phyloP scores from a whole-genome alignment of 805 yeast species.

The Candida mattraensis region DNA sequence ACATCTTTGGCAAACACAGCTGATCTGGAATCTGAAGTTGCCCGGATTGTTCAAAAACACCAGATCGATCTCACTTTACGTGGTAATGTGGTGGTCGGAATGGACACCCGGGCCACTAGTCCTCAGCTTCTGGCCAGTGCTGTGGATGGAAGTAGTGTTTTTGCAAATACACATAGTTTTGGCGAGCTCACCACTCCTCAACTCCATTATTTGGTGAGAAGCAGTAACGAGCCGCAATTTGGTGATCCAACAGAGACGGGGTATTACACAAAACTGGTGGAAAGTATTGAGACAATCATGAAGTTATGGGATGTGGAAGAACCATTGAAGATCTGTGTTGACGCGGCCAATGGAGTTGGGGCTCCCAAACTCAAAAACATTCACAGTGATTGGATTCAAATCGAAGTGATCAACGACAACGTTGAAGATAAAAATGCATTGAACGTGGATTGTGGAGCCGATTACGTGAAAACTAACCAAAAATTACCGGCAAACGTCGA shows the following conservation, averaged over 20 bases:
- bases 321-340: constrained; percentile 55
- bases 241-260: constrained; percentile 67
- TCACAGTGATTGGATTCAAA: constrained; percentile 38
- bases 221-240: constrained; percentile 60
- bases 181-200: constrained; percentile 91
- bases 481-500: constrained; percentile 62
- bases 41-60: constrained; percentile 38
- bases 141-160: constrained; percentile 56
- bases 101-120: constrained; percentile 89
- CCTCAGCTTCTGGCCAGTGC: constrained; percentile 59
- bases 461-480: constrained; percentile 89
- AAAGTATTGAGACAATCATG: constrained; percentile 49
- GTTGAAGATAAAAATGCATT: constrained; percentile 55
- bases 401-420: constrained; percentile 51
- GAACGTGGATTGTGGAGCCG: constrained; percentile 90
- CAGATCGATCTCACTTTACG: constrained; percentile 44
- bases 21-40: constrained; percentile 41
- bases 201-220: constrained; percentile 80
- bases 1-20: constrained; percentile 74
- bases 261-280: constrained; percentile 63
- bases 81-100: constrained; percentile 63
- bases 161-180: constrained; percentile 52
- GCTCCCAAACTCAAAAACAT: constrained; percentile 66
- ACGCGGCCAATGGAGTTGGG: constrained; percentile 97
- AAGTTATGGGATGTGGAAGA: constrained; percentile 25